Base-by-base conservation (phyloP, 2,329 filamentous ascomycete genomes). In the Lasiodiplodia sp. region DNA sequence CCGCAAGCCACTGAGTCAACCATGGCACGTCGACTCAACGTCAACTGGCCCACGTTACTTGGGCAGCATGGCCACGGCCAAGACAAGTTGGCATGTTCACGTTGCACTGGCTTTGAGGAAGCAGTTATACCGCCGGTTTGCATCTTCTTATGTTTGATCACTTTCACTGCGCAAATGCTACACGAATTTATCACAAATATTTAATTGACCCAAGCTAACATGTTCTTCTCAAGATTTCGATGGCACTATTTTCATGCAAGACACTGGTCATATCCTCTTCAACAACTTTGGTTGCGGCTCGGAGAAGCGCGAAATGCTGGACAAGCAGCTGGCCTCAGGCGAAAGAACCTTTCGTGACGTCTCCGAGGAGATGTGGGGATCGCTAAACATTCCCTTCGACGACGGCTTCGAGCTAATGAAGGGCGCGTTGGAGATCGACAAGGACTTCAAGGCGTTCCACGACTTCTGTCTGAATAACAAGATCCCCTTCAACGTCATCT, bases 301-400 rank as follows among this genome's bases (percentile, higher is more conserved):
- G 25, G 82, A 85, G 70, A 82, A 83, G 68, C 85, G 88, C 62
- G 79, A 86, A 68, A 73, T 84, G 51, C 85, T 91, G 63, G 89
- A 91, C 69, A 81, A 86, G 69, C 87, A 91, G 73, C 90, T 91
- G 78, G 87, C 89, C 73, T 83, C 79, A 4, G 90, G 90, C 75
- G 87, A 90, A 75, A 85, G 89, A 16, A 88, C 87, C 0, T 91
- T 91, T 82, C 84, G 88, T 63, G 89, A 91, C 4, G 88, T 90
- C n/a, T 91, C 88, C 0, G 89, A 91, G 72, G 89, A 91, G 77
- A 90, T 91, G 86, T 91, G 89, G 88, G 87, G 86, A 8, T 91
- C 88, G 0, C 80, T 92, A 10, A 84, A 87, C 70, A 85, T 91
- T 0, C 88, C 89, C 2, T 91, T 91, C 73, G 89, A 90, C 28